Evolutionary conservation across 2,329 filamentous ascomycete genomes (phyloP), one percentile per base, ranked within the genome.

Genomic region (Coniochaeta prunicola): DNA sequence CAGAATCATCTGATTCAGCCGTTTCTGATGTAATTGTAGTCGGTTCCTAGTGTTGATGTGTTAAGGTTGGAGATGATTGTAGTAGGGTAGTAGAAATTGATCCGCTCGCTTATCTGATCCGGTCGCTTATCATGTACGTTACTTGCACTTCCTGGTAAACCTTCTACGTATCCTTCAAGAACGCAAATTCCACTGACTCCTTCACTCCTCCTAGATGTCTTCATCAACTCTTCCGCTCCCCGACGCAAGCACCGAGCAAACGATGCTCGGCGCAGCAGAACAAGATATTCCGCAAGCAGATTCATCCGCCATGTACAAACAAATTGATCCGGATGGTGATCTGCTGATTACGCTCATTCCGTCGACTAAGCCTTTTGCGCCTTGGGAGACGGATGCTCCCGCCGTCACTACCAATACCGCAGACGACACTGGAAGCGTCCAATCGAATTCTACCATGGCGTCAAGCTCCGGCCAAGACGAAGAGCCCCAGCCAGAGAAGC

Each of bases 21-120:
- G 30, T 34, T 57, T 60, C 59, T 55, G 8, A 50, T 60, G 38
- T 30, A 54, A 56, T 56, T 60, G 15, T 54, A 40, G n/a, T 60
- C 34, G 21, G 12, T 36, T 36, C 4, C 4, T 8, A 4, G 34
- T 7, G 34, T 36, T 36, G 34, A 13, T 15, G 34, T 36, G 34
- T 7, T 36, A 15, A 9, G 17, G 17, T 36, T 36, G 34, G 17
- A 15, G 13, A 33, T 33, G 12, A 33, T 33, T 12, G 6, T 33
- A 6, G 12, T 6, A 12, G 6, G 12, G 34, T 15, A 15, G 34
- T 15, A 15, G 13, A 15, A 36, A 36, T 9, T 36, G 34, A 15
- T 15, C 34, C 4, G 6, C 34, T 36, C 34, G 34, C 34, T 36
- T 12, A 6, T 33, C 12, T 33, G 12, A 33, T n/a, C n/a, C n/a